Percentiles rank a stretch among this genome's conserved stretches.
phyloP scores from a whole-genome alignment of 2,329 filamentous ascomycete species.

The Cladobotryum protrusum region DNA sequence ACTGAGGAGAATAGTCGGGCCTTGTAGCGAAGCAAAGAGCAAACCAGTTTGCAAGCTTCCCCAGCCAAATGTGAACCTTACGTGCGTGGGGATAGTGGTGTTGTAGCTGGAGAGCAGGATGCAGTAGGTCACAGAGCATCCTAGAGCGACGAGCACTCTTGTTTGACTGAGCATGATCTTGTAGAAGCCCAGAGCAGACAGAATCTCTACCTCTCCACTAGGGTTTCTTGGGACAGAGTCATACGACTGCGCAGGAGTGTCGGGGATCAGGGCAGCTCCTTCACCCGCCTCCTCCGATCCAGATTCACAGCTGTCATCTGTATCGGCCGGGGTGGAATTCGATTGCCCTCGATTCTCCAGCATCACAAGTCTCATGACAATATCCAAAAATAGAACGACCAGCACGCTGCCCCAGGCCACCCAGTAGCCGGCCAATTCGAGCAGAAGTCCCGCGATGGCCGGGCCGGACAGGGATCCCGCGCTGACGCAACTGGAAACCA shows the following conservation, averaged over 20 bases:
- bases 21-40: background rate
- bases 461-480: background rate
- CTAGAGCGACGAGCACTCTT: background rate
- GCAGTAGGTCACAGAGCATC: background rate
- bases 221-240: background rate
- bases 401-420: background rate
- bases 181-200: background rate
- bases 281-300: background rate
- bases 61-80: background rate
- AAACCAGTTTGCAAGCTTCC: constrained; percentile 1
- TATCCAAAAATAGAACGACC: background rate
- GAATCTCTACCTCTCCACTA: background rate
- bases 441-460: background rate
- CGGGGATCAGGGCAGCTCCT: background rate
- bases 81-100: constrained; percentile 2
- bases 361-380: background rate
- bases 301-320: background rate
- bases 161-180: background rate
- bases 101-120: constrained; percentile 1
- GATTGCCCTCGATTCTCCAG: background rate
- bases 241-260: background rate
- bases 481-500: background rate
- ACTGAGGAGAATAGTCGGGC: background rate
- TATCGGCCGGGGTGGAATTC: background rate
- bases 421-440: constrained; percentile 1